Evolutionary conservation across 2,329 filamentous ascomycete genomes (phyloP).

Genomic region (Paecilomyces sp.): DNA sequence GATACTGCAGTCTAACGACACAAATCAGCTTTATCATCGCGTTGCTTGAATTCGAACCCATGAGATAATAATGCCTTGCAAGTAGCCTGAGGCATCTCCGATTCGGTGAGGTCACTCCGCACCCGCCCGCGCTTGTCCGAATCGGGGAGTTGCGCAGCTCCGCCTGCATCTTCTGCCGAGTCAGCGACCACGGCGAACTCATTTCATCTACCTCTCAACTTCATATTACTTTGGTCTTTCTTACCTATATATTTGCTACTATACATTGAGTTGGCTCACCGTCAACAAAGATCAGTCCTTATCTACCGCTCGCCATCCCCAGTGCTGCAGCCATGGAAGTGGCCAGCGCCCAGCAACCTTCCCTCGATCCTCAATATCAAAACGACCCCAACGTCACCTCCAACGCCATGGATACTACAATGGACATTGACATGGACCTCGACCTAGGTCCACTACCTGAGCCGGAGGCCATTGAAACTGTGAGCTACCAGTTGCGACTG

Average conservation of each 20-base stretch:
- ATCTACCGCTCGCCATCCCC: background rate
- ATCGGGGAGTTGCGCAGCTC: background rate
- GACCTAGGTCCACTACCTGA: constrained; percentile 45
- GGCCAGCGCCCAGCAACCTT: constrained; percentile 9
- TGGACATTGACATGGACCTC: constrained; percentile 73
- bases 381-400: constrained; percentile 5
- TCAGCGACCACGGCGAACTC: background rate
- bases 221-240: background rate
- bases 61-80: background rate
- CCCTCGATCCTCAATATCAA: constrained; percentile 5
- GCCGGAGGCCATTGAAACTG: constrained; percentile 24
- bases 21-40: too few species aligned
- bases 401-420: constrained; percentile 24
- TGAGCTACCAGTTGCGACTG: constrained; percentile 11
- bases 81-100: background rate
- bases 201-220: background rate
- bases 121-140: background rate
- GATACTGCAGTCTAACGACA: too few species aligned
- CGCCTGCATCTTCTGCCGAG: background rate
- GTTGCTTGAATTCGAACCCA: too few species aligned
- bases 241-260: background rate
- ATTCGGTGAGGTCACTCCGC: background rate
- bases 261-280: background rate
- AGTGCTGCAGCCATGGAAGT: constrained; percentile 11
- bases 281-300: background rate